Evolutionary conservation across 768 basidiomycete genomes (phyloP), one percentile per base, ranked within the genome.

Genomic region (Fomitopsis pulvina): DNA sequence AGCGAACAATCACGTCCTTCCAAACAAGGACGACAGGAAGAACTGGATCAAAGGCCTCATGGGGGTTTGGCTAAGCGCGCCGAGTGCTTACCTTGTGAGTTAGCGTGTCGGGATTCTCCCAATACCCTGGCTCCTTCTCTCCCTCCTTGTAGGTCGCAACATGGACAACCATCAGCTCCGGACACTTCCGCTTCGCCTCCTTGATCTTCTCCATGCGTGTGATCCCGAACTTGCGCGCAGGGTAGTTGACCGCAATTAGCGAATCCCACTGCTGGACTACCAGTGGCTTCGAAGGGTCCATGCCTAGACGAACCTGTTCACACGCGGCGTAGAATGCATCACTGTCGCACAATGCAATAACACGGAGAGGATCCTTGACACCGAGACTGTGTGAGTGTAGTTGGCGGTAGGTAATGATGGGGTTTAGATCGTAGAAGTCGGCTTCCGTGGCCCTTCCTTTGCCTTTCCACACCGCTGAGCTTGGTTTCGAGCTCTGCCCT

Each of bases 81-180:
- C n/a, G n/a, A n/a, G n/a, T 12, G 52, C 65, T n/a, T 40, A 91
- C 93, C 77, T 99, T 99, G 71, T 99, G 94, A 12, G 92, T 95
- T 52, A 77, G 75, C 1, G 86, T 84, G 64, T 95, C 85, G 11
- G 93, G 81, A 55, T 93, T 76, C n/a, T 87, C 81, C 85, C 89
- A 91, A 65, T 98, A 96, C 1, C 85, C 85, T 16, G 95, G 91
- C 64, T 94, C 86, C 41, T 70, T 70, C 47, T 88, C 88, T 4
- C 92, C 92, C 57, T 92, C 88, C 60, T 78, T 87, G 68, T 92
- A 98, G 10, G 96, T 98, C 16, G 94, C 93, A 14, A 95, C 92
- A 70, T 99, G 95, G 6, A 96, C 86, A 3, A 91, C 80, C 28
- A 80, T 71, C 7, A 98, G 70, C 44, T 91, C 70, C 0, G 95